A percentile compares a stretch with the other conserved stretches of the same genome.
Conservation (phyloP, 495 filamentous ascomycete genomes). For the Mytilinidion resinicola region DNA sequence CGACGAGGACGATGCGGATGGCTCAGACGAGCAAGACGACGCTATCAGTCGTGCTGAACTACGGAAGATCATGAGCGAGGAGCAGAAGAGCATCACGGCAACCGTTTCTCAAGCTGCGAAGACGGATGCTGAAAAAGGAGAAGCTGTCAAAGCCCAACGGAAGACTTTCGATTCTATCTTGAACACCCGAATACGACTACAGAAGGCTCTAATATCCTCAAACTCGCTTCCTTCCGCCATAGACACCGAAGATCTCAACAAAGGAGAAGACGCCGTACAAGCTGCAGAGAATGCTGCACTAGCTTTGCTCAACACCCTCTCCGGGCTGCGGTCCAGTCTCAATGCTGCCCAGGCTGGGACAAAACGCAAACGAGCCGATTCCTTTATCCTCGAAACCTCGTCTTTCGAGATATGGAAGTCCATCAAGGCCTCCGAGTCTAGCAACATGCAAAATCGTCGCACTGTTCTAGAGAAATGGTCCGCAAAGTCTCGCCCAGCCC, state of each 20-base stretch:
- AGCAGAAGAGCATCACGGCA: conserved; percentile 61
- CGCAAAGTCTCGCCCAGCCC: conserved; percentile 43
- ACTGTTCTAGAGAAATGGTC: conserved; percentile 65
- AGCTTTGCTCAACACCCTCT: conserved; percentile 77
- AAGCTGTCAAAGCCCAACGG: conserved; percentile 75
- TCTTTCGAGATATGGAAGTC: conserved; percentile 61
- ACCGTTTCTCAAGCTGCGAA: conserved; percentile 67
- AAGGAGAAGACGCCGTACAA: conserved; percentile 45
- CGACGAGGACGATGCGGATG: conserved; percentile 39
- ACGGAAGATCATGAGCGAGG: conserved; percentile 62
- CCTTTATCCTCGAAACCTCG: conserved; percentile 44
- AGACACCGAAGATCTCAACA: neutral
- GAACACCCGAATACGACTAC: conserved; percentile 80
- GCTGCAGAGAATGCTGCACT: conserved; percentile 85
- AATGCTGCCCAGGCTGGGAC: conserved; percentile 51
- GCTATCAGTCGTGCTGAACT: conserved; percentile 50
- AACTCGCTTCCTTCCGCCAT: conserved; percentile 58
- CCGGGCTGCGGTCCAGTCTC: conserved; percentile 60
- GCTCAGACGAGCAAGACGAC: conserved; percentile 30
- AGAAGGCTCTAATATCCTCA: conserved; percentile 76
- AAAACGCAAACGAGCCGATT: conserved; percentile 41
- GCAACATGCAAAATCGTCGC: conserved; percentile 45
- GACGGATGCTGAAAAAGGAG: conserved; percentile 76
- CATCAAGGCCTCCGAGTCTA: conserved; percentile 60
- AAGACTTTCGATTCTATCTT: conserved; percentile 80